A percentile compares a stretch with the other conserved stretches of the same genome.
phyloP scores from a whole-genome alignment of 805 yeast genomes.

The Scheffersomyces spartinae region DNA sequence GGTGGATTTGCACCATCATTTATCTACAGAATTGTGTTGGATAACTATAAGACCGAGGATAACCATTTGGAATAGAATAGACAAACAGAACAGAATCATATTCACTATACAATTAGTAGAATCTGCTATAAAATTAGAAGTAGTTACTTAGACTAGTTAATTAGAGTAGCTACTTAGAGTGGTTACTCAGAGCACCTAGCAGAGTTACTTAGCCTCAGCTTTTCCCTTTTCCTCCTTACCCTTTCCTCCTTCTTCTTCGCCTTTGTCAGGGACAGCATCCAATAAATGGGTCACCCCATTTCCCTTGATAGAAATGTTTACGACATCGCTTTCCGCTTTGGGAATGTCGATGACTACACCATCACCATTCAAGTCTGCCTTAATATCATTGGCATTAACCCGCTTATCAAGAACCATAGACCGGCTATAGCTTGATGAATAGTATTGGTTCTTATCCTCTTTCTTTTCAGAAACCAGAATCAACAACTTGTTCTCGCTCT shows the following conservation, averaged over 20 bases:
- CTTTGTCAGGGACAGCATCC: conserved; percentile 3
- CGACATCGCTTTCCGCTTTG: too few species aligned
- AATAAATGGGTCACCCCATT: too few species aligned
- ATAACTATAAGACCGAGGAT: conserved; percentile 84
- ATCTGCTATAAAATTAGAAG: too few species aligned
- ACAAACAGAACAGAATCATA: too few species aligned
- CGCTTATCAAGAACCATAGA: conserved; percentile 12
- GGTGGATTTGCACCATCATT: conserved; percentile 97
- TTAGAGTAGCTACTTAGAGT: neutral
- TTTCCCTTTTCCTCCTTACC: too few species aligned
- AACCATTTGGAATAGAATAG: conserved; percentile 47
- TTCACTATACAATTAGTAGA: too few species aligned
- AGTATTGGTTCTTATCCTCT: conserved; percentile 4
- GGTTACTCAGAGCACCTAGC: neutral
- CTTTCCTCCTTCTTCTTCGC: neutral
- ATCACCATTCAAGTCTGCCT: conserved; percentile 10
- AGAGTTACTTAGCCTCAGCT: too few species aligned
- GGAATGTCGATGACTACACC: conserved; percentile 11
- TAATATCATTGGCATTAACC: conserved; percentile 11
- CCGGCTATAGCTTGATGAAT: conserved; percentile 9
- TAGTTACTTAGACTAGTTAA: too few species aligned
- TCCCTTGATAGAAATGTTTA: too few species aligned
- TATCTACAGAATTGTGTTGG: conserved; percentile 89
- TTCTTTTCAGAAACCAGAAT: conserved; percentile 8
- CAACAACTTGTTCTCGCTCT: conserved; percentile 12